Base-by-base conservation (phyloP, 805 yeast genomes). In the Tanozyma kutaoensis region DNA sequence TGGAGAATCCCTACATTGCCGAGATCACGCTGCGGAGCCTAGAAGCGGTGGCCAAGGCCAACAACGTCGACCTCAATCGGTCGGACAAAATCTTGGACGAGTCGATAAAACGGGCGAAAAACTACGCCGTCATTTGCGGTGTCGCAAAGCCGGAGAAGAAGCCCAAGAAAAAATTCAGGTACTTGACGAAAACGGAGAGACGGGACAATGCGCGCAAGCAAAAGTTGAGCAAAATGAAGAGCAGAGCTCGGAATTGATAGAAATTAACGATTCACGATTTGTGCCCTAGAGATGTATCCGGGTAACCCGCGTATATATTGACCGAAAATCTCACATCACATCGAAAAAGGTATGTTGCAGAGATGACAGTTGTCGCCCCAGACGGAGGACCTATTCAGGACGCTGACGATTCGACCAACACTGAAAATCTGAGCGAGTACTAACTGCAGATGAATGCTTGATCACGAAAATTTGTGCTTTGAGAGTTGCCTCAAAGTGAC, bases 121-220 rank as follows among this genome's bases (percentile, higher is more conserved):
- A 80, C 45, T 85, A 88, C 42, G 96, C 95, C 1, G 69, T 68
- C 37, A 52, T 76, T 37, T 46, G 52, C 26, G 72, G 80, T 12
- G 66, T 62, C 37, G 50, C 62, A 23, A 66, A 70, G 38, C 52
- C 59, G 16, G 41, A 43, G 8, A 52, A 51, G 30, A 52, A 48
- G 34, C 69, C 63, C 53, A 77, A 76, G 66, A 76, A 73, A 65
- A 86, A 86, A 65, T 85, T 85, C 45, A 72, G 95, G 54, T 88
- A 86, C 42, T 63, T 86, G 49, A 70, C 91, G 26, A 82, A 84
- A 50, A 55, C 62, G 15, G 95, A 85, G 53, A 69, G 97, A 52
- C 72, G 58, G 32, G 62, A 52, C 14, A 58, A 57, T 31, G 45
- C 46, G 27, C 42, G 57, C 25, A 60, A 58, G 39, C 57, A 49